A percentile compares a stretch with the other conserved stretches of the same genome.
Evolutionary conservation across 2,329 filamentous ascomycete species (phyloP).

Genomic region (Colletotrichum noveboracense): DNA sequence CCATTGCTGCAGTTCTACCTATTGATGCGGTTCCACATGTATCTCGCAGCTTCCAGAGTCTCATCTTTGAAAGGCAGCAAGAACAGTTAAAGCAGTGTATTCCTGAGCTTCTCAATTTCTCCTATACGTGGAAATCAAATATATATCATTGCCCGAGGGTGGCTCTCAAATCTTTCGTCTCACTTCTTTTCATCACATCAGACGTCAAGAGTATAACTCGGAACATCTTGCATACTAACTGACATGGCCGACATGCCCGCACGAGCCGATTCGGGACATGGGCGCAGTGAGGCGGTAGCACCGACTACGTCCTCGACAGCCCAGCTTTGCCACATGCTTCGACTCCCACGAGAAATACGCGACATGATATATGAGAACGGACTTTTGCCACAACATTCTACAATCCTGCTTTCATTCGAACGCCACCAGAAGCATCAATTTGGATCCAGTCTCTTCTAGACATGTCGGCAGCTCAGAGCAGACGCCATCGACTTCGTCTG

Average conservation of each 20-base stretch:
- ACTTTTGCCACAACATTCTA: not conserved
- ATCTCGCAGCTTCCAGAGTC: not conserved
- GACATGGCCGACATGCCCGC: not conserved
- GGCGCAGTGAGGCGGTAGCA: not conserved
- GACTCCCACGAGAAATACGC: not conserved
- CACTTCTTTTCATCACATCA: accelerated
- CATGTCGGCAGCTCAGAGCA: not conserved
- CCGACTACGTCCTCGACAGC: not conserved
- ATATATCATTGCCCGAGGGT: accelerated
- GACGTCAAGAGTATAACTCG: not conserved
- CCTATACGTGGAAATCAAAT: accelerated
- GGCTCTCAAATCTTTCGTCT: not conserved
- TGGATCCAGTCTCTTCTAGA: not conserved
- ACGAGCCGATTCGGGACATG: accelerated
- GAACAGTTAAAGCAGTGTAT: too few species aligned
- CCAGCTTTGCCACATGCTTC: not conserved
- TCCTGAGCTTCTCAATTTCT: too few species aligned
- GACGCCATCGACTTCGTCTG: not conserved
- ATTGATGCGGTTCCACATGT: not conserved
- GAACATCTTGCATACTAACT: accelerated
- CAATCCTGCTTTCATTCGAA: not conserved
- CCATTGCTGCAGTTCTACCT: not conserved
- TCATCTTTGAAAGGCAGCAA: accelerated
- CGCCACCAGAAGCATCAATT: not conserved
- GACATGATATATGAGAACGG: not conserved